Base-by-base conservation (phyloP, 495 filamentous ascomycete species). In the Tuber calosporum region DNA sequence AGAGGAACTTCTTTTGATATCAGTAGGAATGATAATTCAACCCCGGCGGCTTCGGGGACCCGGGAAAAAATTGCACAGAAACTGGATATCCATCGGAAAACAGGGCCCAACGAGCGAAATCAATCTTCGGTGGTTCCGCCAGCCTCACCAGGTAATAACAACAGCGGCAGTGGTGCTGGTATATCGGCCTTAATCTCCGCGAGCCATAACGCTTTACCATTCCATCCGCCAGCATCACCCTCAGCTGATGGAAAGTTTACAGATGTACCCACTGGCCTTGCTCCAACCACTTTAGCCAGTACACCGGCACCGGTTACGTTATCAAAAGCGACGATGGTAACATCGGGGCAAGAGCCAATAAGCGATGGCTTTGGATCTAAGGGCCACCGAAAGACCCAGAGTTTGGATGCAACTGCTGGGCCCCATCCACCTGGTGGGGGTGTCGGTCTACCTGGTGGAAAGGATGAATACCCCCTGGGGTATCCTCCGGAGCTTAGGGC, bases 101-200 rank as follows among this genome's bases (percentile, higher is more conserved):
- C 90, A 19, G 89, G 89, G 37, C 85, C 89, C 69, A 84, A 66
- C 45, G 71, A 79, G 8, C 71, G 79, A 43, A 48, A 75, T 17
- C 68, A 77, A 22, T 69, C 69, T 38, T 30, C n/a, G 53, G 26
- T 30, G 11, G 53, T 62, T 34, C 53, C 26, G 19, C 82, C 80
- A 11, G 83, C 81, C 37, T 75, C 79, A 34, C 83, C 81, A 37
- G 82, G 22, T 26, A 70, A 36, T 79, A 73, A 83, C 77, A 73
- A 83, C 77, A 71, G 84, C 70, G 30, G 85, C 76, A 74, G 84
- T 75, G 84, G 85, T 41, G 89, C 90, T 42, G 92, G 94, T n/a
- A 93, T 97, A 78, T 91, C 92, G 5, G 93, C 91, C 77, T 86
- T 97, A 45, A 93, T 95, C 68, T 92, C 93, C 71, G 91, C 93